Base-by-base conservation (phyloP, 2,329 filamentous ascomycete species). In the Trichoderma arundinaceum region DNA sequence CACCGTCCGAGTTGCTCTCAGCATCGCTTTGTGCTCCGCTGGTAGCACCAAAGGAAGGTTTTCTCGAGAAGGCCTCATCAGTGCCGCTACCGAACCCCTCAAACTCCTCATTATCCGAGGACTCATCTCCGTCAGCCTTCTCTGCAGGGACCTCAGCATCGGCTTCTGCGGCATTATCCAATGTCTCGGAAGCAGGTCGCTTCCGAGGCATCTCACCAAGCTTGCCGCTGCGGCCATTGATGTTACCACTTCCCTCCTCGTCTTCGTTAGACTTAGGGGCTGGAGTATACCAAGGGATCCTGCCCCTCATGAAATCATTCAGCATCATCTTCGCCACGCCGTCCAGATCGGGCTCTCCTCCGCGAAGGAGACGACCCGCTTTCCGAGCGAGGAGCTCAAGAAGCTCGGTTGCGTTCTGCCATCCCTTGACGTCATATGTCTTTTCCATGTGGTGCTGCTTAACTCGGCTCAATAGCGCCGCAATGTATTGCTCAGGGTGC, bases 321-420 rank as follows among this genome's bases (percentile, higher is more conserved):
- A 99, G 81, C 0, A 99, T 91, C 88, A 97, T 97, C 79, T 97
- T 97, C 1, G 95, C 95, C 54, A 97, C 93, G 72, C 94, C 93
- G 72, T 98, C 94, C 64, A 97, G 81, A 77, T 99, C 95, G 4
- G 94, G 91, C 76, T 98, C 95, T n/a, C 94, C 95, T 66, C 92
- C 94, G 75, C 92, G 93, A 15, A 98, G 81, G 19, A 99, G 80
- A 71, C 94, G 86, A 15, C 95, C 95, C 66, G 89, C 88, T 77
- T 97, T 98, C 65, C 94, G 84, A 8, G 94, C 94, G 2, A 99
- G 82, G 33, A 92, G 81, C 74, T 97, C 94, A 1, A 99, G 82
- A 72, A 99, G 96, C 68, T 94, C 89, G 13, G 90, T 89, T 15
- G 92, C 83, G 71, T 92, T 87, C 6, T 85, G 86, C 83, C 91